Conservation (phyloP, 2,329 filamentous ascomycete species). For the Aspergillus sp. region DNA sequence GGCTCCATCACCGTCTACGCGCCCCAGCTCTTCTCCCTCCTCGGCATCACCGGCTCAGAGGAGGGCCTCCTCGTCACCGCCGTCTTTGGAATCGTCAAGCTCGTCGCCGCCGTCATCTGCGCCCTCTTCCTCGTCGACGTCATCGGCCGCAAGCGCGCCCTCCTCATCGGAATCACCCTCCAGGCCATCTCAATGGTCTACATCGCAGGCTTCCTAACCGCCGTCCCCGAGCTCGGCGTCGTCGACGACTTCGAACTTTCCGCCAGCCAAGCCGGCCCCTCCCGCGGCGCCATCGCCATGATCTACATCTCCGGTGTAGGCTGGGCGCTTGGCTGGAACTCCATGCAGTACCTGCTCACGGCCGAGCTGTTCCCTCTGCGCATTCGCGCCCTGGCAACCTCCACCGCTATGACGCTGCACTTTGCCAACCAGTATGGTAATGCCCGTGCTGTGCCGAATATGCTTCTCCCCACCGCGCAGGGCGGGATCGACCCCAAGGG, state of each 20-base stretch:
- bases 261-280: conserved; percentile 53
- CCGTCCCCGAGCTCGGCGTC: conserved; percentile 58
- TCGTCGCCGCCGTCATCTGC: conserved; percentile 65
- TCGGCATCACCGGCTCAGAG: conserved; percentile 67
- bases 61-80: conserved; percentile 72
- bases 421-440: conserved; percentile 80
- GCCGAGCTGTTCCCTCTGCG: conserved; percentile 75
- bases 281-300: conserved; percentile 66
- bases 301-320: conserved; percentile 69
- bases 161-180: conserved; percentile 60
- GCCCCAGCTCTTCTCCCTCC: conserved; percentile 68
- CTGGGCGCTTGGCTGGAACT: conserved; percentile 73
- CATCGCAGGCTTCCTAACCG: conserved; percentile 61
- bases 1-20: conserved; percentile 76
- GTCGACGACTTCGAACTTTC: conserved; percentile 52
- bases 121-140: conserved; percentile 78
- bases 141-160: conserved; percentile 70
- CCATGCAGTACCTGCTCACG: conserved; percentile 75
- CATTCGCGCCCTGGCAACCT: conserved; percentile 69
- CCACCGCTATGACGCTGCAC: conserved; percentile 74
- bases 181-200: conserved; percentile 64
- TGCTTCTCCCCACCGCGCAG: conserved; percentile 56
- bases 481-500: conserved; percentile 57
- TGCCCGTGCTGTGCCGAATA: conserved; percentile 70
- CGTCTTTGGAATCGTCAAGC: conserved; percentile 74